Base-by-base conservation (phyloP, 2,329 filamentous ascomycete species). In the Penicillium corylophilum region DNA sequence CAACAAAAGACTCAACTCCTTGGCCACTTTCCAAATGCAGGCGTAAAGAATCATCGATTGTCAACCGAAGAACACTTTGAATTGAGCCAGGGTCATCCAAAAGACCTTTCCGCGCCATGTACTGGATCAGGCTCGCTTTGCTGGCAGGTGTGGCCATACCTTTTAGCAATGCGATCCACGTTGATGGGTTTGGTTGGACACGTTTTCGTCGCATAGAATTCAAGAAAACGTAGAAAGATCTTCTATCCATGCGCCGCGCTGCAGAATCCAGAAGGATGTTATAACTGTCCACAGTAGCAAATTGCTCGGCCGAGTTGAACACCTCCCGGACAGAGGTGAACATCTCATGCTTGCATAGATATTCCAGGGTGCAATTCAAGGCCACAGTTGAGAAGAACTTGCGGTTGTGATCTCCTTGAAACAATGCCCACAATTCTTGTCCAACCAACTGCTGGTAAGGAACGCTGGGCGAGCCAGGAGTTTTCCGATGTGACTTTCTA, bases 251-350 rank as follows among this genome's bases (percentile, higher is more conserved):
- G 20, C 60, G 62, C 44, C 62, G 63, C 12, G 74, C 74, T 23
- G 71, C 65, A 20, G 63, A 63, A 38, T 62, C 60, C 35, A 80
- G 56, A 44, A 79, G 60, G 40, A 77, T 72, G 44, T 79, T 79
- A 56, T 73, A 77, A 5, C 73, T 74, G 35, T 75, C 70, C 5
- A 68, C 62, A 2, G 70, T 69, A 28, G 70, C 64, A 22, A 73
- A 57, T 41, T 70, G 62, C 45, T 74, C 67, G 51, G 71, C 67
- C 15, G 48, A 60, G 15, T 64, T 55, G 44, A 76, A 71, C 6
- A 78, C 54, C 2, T 50, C 31, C 31, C 67, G 67, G 13, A 70
- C 68, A 45, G 62, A 54, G 4, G 51, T 42, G 22, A 74, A 60
- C 26, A 64, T 62, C 29, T 71, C 65, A 40, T 67, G 53, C 4